These are phyloP conservation scores for Rhizoclosmatium globosum DNA, from an alignment of 192 early-diverging fungal species.

Conservation along the genomic window DNA sequence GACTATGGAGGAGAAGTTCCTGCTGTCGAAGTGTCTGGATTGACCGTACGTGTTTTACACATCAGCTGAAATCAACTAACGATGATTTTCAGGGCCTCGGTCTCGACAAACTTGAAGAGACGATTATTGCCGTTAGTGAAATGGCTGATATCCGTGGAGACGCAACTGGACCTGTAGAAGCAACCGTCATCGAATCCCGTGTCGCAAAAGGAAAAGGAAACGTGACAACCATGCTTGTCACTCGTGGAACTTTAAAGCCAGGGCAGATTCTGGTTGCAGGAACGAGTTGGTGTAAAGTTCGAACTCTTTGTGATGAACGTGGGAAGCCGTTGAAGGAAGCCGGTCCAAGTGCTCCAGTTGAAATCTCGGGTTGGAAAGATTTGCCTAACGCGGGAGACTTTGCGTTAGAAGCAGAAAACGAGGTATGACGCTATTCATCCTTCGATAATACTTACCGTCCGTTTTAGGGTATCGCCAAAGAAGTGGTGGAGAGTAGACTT, in stretches of 20 bases:
- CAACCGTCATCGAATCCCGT: conserved; percentile 87
- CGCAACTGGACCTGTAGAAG: conserved; percentile 78
- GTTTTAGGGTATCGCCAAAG: conserved; percentile 77
- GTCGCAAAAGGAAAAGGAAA: conserved; percentile 85
- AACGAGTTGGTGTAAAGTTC: conserved; percentile 85
- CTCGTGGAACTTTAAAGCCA: conserved; percentile 83
- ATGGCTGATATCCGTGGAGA: conserved; percentile 89
- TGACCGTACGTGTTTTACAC: conserved; percentile 60
- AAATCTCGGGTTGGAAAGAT: conserved; percentile 93
- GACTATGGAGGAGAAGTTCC: conserved; percentile 94
- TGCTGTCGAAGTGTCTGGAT: conserved; percentile 87
- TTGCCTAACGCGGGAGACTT: conserved; percentile 91
- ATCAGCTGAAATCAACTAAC: too few species aligned
- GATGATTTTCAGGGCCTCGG: conserved; percentile 67
- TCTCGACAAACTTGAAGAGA: conserved; percentile 89
- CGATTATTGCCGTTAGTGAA: conserved; percentile 87
- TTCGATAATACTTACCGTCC: not conserved
- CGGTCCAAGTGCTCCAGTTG: conserved; percentile 85
- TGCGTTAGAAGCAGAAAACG: conserved; percentile 77
- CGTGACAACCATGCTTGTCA: conserved; percentile 87
- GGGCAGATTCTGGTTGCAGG: conserved; percentile 89
- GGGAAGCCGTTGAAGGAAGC: conserved; percentile 76
- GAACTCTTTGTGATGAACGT: conserved; percentile 82
- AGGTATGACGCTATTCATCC: conserved; percentile 43
- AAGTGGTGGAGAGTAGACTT: conserved; percentile 72